Evolutionary conservation across 2,329 filamentous ascomycete genomes (phyloP).

Genomic region (Botrytis byssoidea): DNA sequence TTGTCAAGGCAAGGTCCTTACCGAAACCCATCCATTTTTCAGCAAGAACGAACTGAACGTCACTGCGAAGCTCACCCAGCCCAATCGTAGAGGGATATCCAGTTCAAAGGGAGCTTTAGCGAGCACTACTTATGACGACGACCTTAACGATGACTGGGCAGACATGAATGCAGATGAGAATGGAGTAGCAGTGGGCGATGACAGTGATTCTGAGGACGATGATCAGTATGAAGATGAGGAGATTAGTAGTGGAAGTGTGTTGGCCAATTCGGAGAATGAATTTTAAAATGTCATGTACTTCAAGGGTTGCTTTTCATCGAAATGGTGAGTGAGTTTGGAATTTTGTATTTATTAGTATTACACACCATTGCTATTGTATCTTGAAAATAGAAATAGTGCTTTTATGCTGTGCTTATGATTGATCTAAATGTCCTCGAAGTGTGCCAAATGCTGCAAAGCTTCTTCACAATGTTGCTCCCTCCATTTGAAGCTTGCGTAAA

Average conservation of each 20-base stretch:
- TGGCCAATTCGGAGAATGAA: background rate
- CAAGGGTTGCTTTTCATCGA: background rate
- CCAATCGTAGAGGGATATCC: background rate
- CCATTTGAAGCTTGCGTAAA: background rate
- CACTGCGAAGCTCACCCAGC: background rate
- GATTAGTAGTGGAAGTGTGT: background rate
- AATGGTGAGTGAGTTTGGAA: background rate
- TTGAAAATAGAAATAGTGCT: background rate
- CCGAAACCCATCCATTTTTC: slow-evolving; percentile 53
- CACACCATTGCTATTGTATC: background rate
- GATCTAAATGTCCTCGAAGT: background rate
- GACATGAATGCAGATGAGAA: background rate
- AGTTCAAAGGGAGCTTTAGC: background rate
- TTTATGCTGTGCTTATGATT: background rate
- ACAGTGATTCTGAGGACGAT: background rate
- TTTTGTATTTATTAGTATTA: background rate
- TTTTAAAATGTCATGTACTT: background rate
- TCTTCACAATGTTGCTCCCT: background rate
- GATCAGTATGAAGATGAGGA: background rate
- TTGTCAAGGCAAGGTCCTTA: slow-evolving; percentile 44
- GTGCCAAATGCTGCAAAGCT: background rate
- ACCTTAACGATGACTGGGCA: slow-evolving; percentile 1
- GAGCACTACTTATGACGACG: background rate
- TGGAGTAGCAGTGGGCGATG: background rate
- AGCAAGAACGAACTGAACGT: background rate